Conservation (phyloP, 2,329 filamentous ascomycete genomes). For the Colletotrichum spaethianum region DNA sequence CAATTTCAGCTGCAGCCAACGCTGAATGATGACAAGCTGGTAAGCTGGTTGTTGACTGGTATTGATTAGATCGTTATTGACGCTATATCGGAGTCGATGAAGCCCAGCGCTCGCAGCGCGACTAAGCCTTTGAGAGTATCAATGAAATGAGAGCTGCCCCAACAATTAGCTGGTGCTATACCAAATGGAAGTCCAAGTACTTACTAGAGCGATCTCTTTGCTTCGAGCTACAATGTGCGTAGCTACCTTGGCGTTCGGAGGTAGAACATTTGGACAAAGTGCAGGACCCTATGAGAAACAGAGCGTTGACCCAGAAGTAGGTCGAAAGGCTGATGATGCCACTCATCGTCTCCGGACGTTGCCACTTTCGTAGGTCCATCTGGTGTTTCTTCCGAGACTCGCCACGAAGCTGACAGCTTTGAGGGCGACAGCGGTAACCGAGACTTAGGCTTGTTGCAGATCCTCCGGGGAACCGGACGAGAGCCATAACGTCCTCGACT, state of each 20-base stretch:
- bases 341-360: slow-evolving; percentile 56
- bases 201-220: slow-evolving; percentile 71
- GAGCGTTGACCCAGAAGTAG: slow-evolving; percentile 52
- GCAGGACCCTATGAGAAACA: slow-evolving; percentile 58
- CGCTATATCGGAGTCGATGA: slow-evolving; percentile 60
- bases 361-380: slow-evolving; percentile 43
- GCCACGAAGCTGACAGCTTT: slow-evolving; percentile 43
- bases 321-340: slow-evolving; percentile 49
- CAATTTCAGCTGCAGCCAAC: slow-evolving; percentile 68
- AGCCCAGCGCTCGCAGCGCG: slow-evolving; percentile 71
- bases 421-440: slow-evolving; percentile 39
- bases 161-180: background rate
- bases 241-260: slow-evolving; percentile 73
- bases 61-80: slow-evolving; percentile 65
- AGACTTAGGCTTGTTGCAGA: slow-evolving; percentile 25
- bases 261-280: slow-evolving; percentile 69
- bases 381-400: slow-evolving; percentile 44
- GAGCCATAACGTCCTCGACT: slow-evolving; percentile 21
- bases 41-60: slow-evolving; percentile 71
- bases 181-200: slow-evolving; percentile 29
- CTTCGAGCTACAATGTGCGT: slow-evolving; percentile 72
- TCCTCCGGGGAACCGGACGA: slow-evolving; percentile 9
- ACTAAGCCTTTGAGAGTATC: slow-evolving; percentile 69
- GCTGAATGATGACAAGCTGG: slow-evolving; percentile 69
- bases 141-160: slow-evolving; percentile 63